Base-by-base conservation (phyloP, 495 filamentous ascomycete genomes). In the Podospora anserina region DNA sequence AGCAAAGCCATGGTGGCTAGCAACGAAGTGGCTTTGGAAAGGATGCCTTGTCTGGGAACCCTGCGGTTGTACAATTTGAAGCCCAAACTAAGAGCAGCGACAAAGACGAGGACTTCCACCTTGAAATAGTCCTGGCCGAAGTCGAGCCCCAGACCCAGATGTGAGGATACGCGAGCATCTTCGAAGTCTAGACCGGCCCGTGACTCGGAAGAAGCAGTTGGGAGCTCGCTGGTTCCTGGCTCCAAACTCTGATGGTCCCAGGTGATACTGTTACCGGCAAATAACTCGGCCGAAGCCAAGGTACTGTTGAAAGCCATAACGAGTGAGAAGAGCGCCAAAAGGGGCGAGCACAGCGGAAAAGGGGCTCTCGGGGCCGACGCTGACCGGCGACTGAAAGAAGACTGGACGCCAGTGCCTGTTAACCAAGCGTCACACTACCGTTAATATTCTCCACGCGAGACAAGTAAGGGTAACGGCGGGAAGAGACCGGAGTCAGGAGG, bases 1-100 rank as follows among this genome's bases (percentile, higher is more conserved):
- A 77, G 69, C 27, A 74, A 15, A 2, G 56, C 68, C 70, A 76
- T 77, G 63, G 66, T 66, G 60, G 71, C 44, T 3, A 71, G 44
- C 5, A 58, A 18, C 9, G 63, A 26, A 28, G 20, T 1, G 18
- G 60, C 2, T 15, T 20, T 61, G 7, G 15, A 49, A 49, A 60
- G 18, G 27, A 23, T 4, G 18, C 34, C 28, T 27, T 64, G 13
- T 27, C 26, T 20, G 15, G 63, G 20, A 49, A 20, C 20, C 19
- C 39, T 13, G 16, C 55, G 61, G 20, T 19, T 26, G 18, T 56
- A 26, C 20, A 61, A 4, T 23, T 19, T 5, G 15, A 55, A 70
- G 4, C 19, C 15, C 7, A 70, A 27, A 57, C 39, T 59, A 6
- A 63, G 13, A 39, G 53, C 23, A 63, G 39, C 15, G 30, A 68